Base-by-base conservation (phyloP, 345 rosid species). In the Mallotus nudiflorus region DNA sequence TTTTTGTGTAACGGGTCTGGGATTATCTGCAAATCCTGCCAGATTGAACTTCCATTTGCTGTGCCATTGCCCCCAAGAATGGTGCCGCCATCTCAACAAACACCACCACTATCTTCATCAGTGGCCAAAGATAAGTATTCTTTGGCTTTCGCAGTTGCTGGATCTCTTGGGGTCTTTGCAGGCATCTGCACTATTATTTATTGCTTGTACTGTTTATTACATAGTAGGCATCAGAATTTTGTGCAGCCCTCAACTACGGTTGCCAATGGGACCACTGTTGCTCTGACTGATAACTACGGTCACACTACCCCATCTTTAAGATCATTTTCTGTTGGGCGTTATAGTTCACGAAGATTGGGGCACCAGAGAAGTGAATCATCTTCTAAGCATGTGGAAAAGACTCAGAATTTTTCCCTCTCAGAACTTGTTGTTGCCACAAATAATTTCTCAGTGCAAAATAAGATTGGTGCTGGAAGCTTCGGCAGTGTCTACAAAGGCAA, bases 401-500 rank as follows among this genome's bases (percentile, higher is more conserved):
- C 77, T 12, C 74, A 83, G 50, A 76, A 22, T 1, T 85, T 88
- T 55, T 58, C 78, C 2, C 63, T 88, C 0, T 63, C 73, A n/a
- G 89, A 86, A 70, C 88, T 88, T 3, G 62, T 73, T 12, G 73
- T 61, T 24, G 89, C 87, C 24, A 83, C 90, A 0, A 62, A 72
- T 54, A 76, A 70, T 66, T 88, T 88, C 80, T 86, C 88, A 1
- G 11, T 22, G 12, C 82, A 73, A 13, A 81, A 80, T 77, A 80
- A 79, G 78, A 75, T 86, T 14, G 92, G 90, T 24, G 40, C 70
- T 0, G 92, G 92, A 27, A 88, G 92, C 79, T 88, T 88, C 18
- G 92, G 92, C 58, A 48, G 48, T 5, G 92, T 88, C 29, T 88
- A 85, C 58, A 63, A 58, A 62, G 92, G 88, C 35, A 70, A 68